Base-by-base conservation (phyloP, 371 early-diverging fungal genomes). In the Rhizopus delemar region DNA sequence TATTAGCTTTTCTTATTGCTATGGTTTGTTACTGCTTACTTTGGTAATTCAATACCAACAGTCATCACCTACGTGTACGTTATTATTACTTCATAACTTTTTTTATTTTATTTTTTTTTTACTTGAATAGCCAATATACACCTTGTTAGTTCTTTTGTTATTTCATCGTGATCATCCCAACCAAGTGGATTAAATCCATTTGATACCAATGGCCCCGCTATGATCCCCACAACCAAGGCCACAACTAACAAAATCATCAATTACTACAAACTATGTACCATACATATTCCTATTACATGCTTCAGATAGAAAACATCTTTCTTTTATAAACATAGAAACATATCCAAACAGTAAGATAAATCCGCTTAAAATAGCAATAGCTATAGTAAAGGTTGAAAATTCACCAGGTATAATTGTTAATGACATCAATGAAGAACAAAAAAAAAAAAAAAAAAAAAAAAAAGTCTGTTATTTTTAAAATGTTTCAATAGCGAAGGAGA, bases 261-360 rank as follows among this genome's bases (percentile, higher is more conserved):
- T 12, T 11, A 15, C 36, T 29, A 22, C 31, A 28, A 15, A 15
- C 11, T 22, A 43, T 31, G 35, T n/a, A 8, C 28, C 58, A 9
- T 22, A 11, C 29, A n/a, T 41, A 15, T 4, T 36, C 35, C 33
- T 39, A 8, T 11, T 86, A 88, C 88, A 83, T 28, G 96, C 86
- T 80, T 98, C 98, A 36, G 93, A 91, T 60, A 99, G 68, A 75
- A 89, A 95, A 51, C 96, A 82, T 8, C 84, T 79, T 62, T 98
- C 96, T 68, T 97, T 97, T 55, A 95, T 74, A 66, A 93, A 83
- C 68, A 97, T 83, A 16, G 97, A 97, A 45, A 96, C 81, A 59
- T 94, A 86, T 2, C 95, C 94, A 65, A 93, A 94, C 48, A 90
- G 56, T 35, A 92, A 75, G 62, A 94, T 90, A 71, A 97, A 95